These are phyloP conservation scores for Middelhovenomyces tepae DNA, from an alignment of 805 yeast species.

Conservation along the genomic window DNA sequence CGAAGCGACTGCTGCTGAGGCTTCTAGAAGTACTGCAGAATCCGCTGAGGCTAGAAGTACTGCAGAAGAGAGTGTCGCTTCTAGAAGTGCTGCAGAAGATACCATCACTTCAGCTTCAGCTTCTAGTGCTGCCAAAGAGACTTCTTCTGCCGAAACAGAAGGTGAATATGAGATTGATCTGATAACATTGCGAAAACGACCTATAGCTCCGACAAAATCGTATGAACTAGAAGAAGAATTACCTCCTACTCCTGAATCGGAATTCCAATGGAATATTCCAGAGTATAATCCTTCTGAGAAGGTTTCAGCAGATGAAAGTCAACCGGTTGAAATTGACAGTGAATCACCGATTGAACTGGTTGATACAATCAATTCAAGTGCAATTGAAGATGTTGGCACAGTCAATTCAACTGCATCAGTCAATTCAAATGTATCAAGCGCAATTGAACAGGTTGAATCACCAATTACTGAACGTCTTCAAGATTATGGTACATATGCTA, in stretches of 20 bases:
- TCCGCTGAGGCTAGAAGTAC: not conserved
- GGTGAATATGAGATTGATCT: constrained; percentile 2
- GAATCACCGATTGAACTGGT: not conserved
- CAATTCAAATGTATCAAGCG: too few relatives aligned
- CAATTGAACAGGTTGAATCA: too few relatives aligned
- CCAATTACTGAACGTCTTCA: too few relatives aligned
- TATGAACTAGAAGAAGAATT: not conserved
- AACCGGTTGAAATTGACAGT: not conserved
- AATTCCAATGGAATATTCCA: too few relatives aligned
- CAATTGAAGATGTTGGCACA: too few relatives aligned
- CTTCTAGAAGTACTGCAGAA: not conserved
- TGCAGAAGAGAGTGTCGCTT: not conserved
- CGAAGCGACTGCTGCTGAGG: not conserved
- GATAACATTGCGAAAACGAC: constrained; percentile 1
- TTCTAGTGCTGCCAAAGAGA: not conserved
- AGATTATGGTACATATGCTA: too few relatives aligned
- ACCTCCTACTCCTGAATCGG: constrained; percentile 1
- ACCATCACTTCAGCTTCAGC: too few relatives aligned
- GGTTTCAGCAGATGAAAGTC: not conserved
- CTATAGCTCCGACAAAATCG: not conserved
- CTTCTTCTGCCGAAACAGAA: not conserved
- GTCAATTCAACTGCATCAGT: too few relatives aligned
- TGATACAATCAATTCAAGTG: too few relatives aligned
- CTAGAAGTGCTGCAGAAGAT: not conserved
- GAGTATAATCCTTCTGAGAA: not conserved